These are phyloP conservation scores for Mycena olivaceomarginata DNA, from an alignment of 768 basidiomycete genomes.

Conservation along the genomic window DNA sequence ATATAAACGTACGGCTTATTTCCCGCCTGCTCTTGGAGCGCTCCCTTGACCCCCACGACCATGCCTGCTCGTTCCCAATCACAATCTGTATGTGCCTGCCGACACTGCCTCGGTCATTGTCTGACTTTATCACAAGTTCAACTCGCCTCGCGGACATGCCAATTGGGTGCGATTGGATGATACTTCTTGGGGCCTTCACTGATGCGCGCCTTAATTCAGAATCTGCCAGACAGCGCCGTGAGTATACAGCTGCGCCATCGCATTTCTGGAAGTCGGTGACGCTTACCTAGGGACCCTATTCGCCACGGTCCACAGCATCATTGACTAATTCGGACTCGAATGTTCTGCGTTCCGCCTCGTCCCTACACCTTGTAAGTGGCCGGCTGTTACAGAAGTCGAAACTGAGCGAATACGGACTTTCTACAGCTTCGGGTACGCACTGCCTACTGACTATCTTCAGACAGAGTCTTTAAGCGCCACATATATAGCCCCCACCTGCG, in stretches of 20 bases:
- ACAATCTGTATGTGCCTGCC: background rate
- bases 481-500: background rate
- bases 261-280: background rate
- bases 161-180: background rate
- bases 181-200: background rate
- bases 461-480: background rate
- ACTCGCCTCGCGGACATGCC: background rate
- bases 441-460: background rate
- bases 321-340: background rate
- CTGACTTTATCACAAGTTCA: background rate
- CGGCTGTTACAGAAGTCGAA: background rate
- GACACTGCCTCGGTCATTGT: background rate
- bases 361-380: background rate
- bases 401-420: background rate
- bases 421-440: conserved; percentile 17
- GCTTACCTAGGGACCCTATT: background rate
- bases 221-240: background rate
- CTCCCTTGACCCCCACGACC: background rate
- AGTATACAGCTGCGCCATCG: background rate
- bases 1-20: background rate
- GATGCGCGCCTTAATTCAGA: background rate
- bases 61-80: background rate
- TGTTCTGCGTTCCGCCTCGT: background rate
- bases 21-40: background rate
- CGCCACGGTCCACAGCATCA: background rate